A percentile compares a stretch with the other conserved stretches of the same genome.
phyloP scores from a whole-genome alignment of 495 filamentous ascomycete species.

The Lasiosphaeria hispida region DNA sequence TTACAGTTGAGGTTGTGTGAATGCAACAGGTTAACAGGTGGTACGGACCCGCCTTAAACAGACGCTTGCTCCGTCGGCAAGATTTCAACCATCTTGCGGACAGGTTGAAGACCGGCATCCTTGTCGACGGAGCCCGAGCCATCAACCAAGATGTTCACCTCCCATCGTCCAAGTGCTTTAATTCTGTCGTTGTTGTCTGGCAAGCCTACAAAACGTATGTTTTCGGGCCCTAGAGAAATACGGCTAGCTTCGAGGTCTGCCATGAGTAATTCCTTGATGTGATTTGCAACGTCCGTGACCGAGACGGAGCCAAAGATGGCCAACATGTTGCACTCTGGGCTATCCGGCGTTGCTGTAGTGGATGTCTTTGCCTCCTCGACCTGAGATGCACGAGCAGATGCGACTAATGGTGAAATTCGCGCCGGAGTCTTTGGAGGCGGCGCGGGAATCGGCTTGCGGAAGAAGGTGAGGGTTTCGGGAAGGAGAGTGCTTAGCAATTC shows the following conservation, averaged over 20 bases:
- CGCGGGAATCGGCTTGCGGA: slow-evolving; percentile 55
- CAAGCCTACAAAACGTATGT: slow-evolving; percentile 34
- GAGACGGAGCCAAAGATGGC: slow-evolving; percentile 47
- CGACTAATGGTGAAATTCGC: slow-evolving; percentile 24
- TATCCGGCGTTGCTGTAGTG: neutral
- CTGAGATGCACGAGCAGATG: neutral
- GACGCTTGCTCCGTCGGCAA: slow-evolving; percentile 20
- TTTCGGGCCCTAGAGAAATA: slow-evolving; percentile 31
- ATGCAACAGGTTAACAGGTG: neutral
- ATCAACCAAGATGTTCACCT: slow-evolving; percentile 30
- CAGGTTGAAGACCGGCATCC: slow-evolving; percentile 19
- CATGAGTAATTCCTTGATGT: slow-evolving; percentile 29
- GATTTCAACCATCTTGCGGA: slow-evolving; percentile 33
- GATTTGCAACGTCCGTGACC: slow-evolving; percentile 30
- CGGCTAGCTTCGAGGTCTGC: slow-evolving; percentile 31
- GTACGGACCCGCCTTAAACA: neutral
- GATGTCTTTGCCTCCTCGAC: neutral
- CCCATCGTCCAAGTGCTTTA: slow-evolving; percentile 40
- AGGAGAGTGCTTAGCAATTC: slow-evolving; percentile 89
- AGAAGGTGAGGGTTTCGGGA: slow-evolving; percentile 84
- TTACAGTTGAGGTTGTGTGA: neutral
- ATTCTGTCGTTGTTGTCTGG: slow-evolving; percentile 34
- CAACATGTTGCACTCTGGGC: neutral
- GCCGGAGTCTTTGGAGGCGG: slow-evolving; percentile 16
- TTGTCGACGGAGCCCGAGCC: slow-evolving; percentile 3